Base-by-base conservation (phyloP, 148 eudicot species). In the Rhododendron vialii region DNA sequence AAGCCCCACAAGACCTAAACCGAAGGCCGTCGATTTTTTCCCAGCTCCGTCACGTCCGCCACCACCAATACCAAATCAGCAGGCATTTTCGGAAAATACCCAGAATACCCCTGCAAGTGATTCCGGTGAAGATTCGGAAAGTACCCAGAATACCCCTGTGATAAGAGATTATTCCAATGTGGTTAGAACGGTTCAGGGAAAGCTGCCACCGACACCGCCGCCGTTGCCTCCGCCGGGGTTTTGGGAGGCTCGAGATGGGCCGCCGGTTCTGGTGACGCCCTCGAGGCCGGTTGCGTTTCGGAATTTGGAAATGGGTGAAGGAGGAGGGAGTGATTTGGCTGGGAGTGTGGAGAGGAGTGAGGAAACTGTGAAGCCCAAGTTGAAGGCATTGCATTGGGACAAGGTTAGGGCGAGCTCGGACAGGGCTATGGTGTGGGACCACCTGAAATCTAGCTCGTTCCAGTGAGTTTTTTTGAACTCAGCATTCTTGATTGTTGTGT, bases 341-440 rank as follows among this genome's bases (percentile, higher is more conserved):
- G 88, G 86, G 2, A 83, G 63, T 51, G 84, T 87, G 24, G 93
- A 90, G 83, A 90, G 86, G 65, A 84, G 50, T 76, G 98, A 89
- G 51, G 95, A 90, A 67, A 48, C 33, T 80, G 82, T 63, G 82
- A 96, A 90, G 90, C 93, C 97, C 1, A 96, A 92, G 87, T 87
- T 96, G 91, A 96, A 96, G 88, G 92, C 97, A 1, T 88, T 96
- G 90, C 96, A 95, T 78, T 96, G 99, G 99, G 98, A 96, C 84
- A 95, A 95, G 86, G 95, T 96, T 36, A 91, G 96, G 67, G 95
- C 97, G 0, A 92, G 92, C 71, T 94, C 98, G 10, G 98, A 96
- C 81, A 86, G 94, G 43, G 94, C 91, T 61, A 95, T 90, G 89
- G 99, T 92, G 28, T 96, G 99, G 99, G 99, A 96, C 89, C 97